Conservation (phyloP, 2,329 filamentous ascomycete genomes). For the Aspergillus sp. region DNA sequence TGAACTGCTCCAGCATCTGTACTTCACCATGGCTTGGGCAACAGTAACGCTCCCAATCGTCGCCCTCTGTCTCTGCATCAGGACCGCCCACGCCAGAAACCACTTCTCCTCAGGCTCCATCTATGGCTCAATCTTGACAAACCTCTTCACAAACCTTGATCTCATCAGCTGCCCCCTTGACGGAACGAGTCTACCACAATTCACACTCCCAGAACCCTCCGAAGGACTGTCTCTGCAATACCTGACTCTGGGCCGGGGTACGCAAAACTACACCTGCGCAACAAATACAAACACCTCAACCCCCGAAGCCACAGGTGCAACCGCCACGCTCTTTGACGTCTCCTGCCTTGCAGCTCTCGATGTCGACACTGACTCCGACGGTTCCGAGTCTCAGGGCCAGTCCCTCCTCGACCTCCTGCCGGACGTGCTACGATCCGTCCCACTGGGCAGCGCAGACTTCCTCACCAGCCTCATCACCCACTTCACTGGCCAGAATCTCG, state of each 20-base stretch:
- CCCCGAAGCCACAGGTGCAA: slow-evolving; percentile 49
- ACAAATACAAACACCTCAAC: slow-evolving; percentile 27
- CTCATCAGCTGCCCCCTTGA: slow-evolving; percentile 28
- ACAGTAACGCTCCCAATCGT: not conserved
- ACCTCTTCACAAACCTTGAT: not conserved
- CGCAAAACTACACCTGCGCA: slow-evolving; percentile 56
- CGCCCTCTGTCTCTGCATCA: slow-evolving; percentile 1
- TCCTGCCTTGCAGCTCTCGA: slow-evolving; percentile 42
- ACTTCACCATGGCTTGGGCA: slow-evolving; percentile 3
- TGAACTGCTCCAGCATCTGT: not conserved
- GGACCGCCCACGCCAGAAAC: not conserved
- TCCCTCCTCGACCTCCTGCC: slow-evolving; percentile 36
- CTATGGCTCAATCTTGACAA: slow-evolving; percentile 5
- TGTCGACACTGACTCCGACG: not conserved
- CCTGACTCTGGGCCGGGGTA: slow-evolving; percentile 53
- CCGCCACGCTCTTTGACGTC: slow-evolving; percentile 51
- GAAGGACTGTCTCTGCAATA: slow-evolving; percentile 44
- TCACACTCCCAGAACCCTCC: slow-evolving; percentile 36
- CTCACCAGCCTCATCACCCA: slow-evolving; percentile 25
- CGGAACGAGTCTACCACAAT: slow-evolving; percentile 23
- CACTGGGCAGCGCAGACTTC: slow-evolving; percentile 35
- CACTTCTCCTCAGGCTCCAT: not conserved
- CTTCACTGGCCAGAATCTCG: slow-evolving; percentile 24
- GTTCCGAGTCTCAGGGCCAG: slow-evolving; percentile 6
- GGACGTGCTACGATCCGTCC: slow-evolving; percentile 23